Evolutionary conservation across 164 flowering plant species (phyloP).

Genomic region (Macadamia tetraphylla): DNA sequence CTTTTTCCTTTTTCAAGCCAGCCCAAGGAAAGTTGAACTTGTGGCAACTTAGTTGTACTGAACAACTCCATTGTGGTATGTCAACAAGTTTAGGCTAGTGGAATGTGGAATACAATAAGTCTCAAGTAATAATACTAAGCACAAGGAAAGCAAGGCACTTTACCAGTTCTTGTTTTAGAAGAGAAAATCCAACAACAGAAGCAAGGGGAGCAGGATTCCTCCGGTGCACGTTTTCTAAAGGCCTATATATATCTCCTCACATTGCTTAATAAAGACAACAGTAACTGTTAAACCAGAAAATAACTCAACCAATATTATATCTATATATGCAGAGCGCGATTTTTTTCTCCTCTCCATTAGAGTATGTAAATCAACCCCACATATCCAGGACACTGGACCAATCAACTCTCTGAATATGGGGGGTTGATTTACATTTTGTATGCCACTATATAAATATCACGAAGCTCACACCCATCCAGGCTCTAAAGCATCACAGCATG

Average conservation of each 20-base stretch:
- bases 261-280: not conserved
- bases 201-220: slow-evolving; percentile 1
- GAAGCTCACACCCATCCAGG: not conserved
- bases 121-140: too few relatives aligned
- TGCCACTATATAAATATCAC: not conserved
- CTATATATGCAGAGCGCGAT: not conserved
- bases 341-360: not conserved
- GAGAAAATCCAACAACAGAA: not conserved
- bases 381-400: not conserved
- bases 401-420: not conserved
- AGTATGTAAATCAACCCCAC: not conserved
- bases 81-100: too few relatives aligned
- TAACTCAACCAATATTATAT: not conserved
- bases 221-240: not conserved
- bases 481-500: not conserved
- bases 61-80: too few relatives aligned
- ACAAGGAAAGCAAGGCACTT: not conserved
- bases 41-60: too few relatives aligned
- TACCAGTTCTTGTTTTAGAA: not conserved
- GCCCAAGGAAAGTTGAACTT: too few relatives aligned
- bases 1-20: too few relatives aligned
- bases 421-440: not conserved
- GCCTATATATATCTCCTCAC: not conserved
- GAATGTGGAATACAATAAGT: too few relatives aligned
- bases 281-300: not conserved